phyloP scores from a whole-genome alignment of 2,329 filamentous ascomycete species.

The Ophiostoma novo-ulmi region DNA sequence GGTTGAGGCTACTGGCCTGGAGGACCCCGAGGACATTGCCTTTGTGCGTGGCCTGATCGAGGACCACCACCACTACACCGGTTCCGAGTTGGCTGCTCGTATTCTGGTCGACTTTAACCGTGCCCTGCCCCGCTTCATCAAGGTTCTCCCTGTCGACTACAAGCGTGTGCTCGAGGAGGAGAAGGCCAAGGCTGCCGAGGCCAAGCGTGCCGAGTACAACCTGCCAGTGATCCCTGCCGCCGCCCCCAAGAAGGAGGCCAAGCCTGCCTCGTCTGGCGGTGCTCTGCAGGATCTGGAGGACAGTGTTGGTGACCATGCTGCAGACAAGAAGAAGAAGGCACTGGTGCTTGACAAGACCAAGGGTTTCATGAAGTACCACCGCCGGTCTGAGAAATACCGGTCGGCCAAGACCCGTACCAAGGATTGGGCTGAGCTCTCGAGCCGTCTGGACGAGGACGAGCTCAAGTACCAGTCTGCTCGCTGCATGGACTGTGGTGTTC shows the following conservation, averaged over 20 bases:
- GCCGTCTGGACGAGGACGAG: conserved; percentile 85
- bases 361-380: conserved; percentile 96
- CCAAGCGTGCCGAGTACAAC: conserved; percentile 64
- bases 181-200: conserved; percentile 75
- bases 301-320: conserved; percentile 70
- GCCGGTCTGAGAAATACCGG: conserved; percentile 89
- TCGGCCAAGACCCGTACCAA: conserved; percentile 75
- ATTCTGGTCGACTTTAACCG: conserved; percentile 94
- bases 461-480: conserved; percentile 94
- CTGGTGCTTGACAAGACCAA: conserved; percentile 95
- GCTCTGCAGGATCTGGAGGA: conserved; percentile 83
- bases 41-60: conserved; percentile 88
- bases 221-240: conserved; percentile 28
- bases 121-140: conserved; percentile 83
- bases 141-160: conserved; percentile 91
- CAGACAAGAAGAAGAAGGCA: conserved; percentile 78
- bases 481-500: conserved; percentile 98
- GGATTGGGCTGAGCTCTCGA: conserved; percentile 89
- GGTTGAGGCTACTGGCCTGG: conserved; percentile 81
- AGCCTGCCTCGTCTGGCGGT: conserved; percentile 2
- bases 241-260: conserved; percentile 60
- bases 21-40: conserved; percentile 82
- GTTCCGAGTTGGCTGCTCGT: conserved; percentile 87
- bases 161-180: conserved; percentile 87
- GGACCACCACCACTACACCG: conserved; percentile 96